Percentiles rank a stretch among this genome's conserved stretches.
Conservation (phyloP, 2,329 filamentous ascomycete species). For the Xylariaceae sp. region DNA sequence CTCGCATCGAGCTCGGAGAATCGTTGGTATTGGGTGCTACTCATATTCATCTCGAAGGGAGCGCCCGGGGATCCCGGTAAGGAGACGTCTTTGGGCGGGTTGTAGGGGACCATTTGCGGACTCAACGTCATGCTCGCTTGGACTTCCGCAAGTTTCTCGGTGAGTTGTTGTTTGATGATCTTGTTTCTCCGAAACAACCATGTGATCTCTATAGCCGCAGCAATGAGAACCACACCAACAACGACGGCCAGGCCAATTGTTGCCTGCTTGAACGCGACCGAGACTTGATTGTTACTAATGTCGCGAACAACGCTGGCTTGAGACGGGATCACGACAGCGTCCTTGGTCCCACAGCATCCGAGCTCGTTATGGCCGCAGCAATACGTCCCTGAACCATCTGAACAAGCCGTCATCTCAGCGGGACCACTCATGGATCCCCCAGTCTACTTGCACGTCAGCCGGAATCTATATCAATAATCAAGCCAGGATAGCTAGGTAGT, state of each 20-base stretch:
- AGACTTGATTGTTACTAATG: conserved; percentile 26
- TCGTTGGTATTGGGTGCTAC: conserved; percentile 2
- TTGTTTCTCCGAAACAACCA: conserved; percentile 26
- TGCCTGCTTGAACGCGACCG: conserved; percentile 25
- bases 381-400: conserved; percentile 27
- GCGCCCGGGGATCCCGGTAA: conserved; percentile 4
- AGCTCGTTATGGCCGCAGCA: conserved; percentile 33
- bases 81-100: conserved; percentile 9
- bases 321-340: conserved; percentile 24
- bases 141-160: conserved; percentile 9
- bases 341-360: conserved; percentile 30
- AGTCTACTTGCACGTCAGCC: conserved; percentile 7
- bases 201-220: conserved; percentile 11
- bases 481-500: neutral
- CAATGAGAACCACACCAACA: conserved; percentile 22
- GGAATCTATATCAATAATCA: neutral
- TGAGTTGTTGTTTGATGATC: conserved; percentile 16
- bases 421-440: conserved; percentile 28
- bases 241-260: conserved; percentile 28
- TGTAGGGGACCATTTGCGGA: conserved; percentile 12
- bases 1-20: conserved; percentile 27
- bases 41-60: neutral
- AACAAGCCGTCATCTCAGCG: conserved; percentile 30
- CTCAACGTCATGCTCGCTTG: neutral
- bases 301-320: conserved; percentile 21